phyloP scores from a whole-genome alignment of 169 alveolate species.

The Plasmodium coatneyi region DNA sequence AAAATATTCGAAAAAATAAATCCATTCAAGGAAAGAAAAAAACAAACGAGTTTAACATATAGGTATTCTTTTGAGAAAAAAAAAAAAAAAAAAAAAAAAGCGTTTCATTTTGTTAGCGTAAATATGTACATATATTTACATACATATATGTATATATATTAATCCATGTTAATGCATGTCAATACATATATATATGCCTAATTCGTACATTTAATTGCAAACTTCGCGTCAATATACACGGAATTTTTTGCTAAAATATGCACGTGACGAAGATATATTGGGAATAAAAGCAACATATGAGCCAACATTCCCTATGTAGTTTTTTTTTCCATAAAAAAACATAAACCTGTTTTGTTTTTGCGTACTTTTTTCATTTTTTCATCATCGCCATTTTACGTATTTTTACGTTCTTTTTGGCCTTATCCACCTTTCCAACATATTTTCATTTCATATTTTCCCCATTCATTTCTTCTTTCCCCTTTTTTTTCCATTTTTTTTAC shows the following conservation, averaged over 20 bases:
- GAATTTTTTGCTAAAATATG: not conserved
- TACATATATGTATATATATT: conserved; percentile 1
- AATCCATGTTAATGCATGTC: not conserved
- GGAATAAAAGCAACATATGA: not conserved
- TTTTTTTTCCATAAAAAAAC: not conserved
- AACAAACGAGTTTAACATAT: not conserved
- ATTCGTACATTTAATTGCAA: not conserved
- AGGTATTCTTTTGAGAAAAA: not conserved
- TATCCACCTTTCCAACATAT: not conserved
- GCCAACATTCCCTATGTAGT: not conserved
- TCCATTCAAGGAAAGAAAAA: not conserved
- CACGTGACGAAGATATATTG: not conserved
- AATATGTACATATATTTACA: not conserved
- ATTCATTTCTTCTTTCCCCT: not conserved
- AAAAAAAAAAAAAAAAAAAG: not conserved
- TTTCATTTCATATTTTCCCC: not conserved
- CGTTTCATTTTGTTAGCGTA: not conserved
- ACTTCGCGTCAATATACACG: not conserved
- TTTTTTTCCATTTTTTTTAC: not conserved
- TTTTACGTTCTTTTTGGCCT: not conserved
- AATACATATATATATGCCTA: not conserved
- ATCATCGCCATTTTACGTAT: not conserved
- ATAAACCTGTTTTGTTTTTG: not conserved
- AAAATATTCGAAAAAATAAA: not conserved
- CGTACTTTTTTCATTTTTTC: not conserved